Percentiles rank a stretch among this genome's conserved stretches.
Conservation (phyloP, 2,329 filamentous ascomycete genomes). For the Verticillium isaacii region DNA sequence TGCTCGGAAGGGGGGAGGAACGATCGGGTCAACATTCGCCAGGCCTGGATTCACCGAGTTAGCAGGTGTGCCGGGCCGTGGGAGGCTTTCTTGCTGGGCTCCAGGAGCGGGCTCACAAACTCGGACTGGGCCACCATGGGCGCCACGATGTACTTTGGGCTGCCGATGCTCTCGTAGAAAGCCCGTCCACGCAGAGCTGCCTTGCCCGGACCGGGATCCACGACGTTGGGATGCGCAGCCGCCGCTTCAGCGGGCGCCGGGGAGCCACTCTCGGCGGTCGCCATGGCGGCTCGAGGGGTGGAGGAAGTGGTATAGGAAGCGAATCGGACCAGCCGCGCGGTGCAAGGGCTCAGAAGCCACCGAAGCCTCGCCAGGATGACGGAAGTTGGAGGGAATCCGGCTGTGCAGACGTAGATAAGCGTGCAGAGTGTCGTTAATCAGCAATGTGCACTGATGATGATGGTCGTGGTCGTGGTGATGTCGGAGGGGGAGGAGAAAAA, state of each 20-base stretch:
- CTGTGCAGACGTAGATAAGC: neutral
- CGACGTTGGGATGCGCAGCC: conserved; percentile 12
- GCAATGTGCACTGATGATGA: no score
- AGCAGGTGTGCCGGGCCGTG: neutral
- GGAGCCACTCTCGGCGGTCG: conserved; percentile 14
- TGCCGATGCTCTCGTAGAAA: conserved; percentile 93
- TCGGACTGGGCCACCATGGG: conserved; percentile 99
- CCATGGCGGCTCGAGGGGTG: conserved; percentile 9
- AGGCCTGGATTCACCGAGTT: conserved; percentile 57
- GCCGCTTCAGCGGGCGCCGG: conserved; percentile 22
- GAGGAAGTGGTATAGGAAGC: conserved; percentile 1
- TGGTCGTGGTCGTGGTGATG: no score
- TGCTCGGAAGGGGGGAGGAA: conserved; percentile 69
- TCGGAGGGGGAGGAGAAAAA: neutral
- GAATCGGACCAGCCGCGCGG: conserved; percentile 9
- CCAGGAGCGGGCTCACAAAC: conserved; percentile 60
- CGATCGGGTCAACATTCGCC: conserved; percentile 92
- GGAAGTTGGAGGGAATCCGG: neutral
- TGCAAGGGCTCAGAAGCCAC: conserved; percentile 8
- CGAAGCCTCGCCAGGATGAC: conserved; percentile 9
- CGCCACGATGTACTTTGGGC: conserved; percentile 83
- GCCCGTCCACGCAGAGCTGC: conserved; percentile 74
- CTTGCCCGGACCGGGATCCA: conserved; percentile 2
- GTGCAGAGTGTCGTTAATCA: no score
- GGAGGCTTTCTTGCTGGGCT: neutral